phyloP scores from a whole-genome alignment of 2,329 filamentous ascomycete species.

The Botrytis elliptica region DNA sequence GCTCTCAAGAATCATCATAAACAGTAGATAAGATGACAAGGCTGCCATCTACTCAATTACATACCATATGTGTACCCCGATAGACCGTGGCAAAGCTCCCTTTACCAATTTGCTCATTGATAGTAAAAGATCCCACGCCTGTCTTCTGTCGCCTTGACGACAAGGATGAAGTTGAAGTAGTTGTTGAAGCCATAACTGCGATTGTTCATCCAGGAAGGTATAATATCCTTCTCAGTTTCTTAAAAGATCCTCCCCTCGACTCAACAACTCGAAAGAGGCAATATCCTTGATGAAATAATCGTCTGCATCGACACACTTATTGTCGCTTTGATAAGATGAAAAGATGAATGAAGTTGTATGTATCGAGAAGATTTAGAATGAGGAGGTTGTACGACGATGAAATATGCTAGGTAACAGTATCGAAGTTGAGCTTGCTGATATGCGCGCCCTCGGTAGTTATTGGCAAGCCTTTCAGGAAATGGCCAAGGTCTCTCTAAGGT shows the following conservation, averaged over 20 bases:
- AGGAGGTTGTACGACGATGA: slow-evolving; percentile 14
- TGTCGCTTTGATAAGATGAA: slow-evolving; percentile 1
- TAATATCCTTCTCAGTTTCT: slow-evolving; percentile 25
- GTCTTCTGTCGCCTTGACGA: slow-evolving; percentile 43
- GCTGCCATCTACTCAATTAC: slow-evolving; percentile 37
- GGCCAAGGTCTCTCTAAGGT: background rate
- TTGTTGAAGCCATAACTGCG: slow-evolving; percentile 43
- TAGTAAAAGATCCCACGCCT: slow-evolving; percentile 71
- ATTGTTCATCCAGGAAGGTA: slow-evolving; percentile 24
- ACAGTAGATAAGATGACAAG: background rate
- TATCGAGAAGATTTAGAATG: slow-evolving; percentile 17
- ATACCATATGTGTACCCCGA: slow-evolving; percentile 78
- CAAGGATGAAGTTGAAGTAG: slow-evolving; percentile 40
- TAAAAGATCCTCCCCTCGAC: slow-evolving; percentile 23
- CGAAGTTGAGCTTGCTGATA: slow-evolving; percentile 11
- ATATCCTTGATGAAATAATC: slow-evolving; percentile 38
- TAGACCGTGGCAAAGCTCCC: slow-evolving; percentile 98
- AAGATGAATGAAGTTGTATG: slow-evolving; percentile 17
- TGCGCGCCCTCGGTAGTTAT: slow-evolving; percentile 13
- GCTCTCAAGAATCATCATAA: background rate
- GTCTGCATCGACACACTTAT: slow-evolving; percentile 41
- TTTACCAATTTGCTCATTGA: slow-evolving; percentile 89
- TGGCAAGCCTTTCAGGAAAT: slow-evolving; percentile 3
- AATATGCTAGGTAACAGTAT: slow-evolving; percentile 14
- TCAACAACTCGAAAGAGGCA: slow-evolving; percentile 41